These are phyloP conservation scores for Dissophora globulifera DNA, from an alignment of 192 early-diverging fungal genomes.

Conservation along the genomic window DNA sequence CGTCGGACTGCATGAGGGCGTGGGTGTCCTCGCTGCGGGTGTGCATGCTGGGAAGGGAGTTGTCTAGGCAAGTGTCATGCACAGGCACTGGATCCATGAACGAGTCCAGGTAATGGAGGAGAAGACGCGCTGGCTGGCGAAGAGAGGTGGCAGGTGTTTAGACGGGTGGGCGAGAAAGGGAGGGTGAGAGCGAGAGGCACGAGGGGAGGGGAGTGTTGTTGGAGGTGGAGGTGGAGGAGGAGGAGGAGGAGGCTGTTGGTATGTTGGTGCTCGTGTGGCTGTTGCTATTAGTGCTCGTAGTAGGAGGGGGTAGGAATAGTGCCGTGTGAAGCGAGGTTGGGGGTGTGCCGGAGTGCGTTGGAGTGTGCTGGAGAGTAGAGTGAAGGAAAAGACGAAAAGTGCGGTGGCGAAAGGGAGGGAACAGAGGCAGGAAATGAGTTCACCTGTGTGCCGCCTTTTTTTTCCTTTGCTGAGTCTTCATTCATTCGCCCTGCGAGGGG, in stretches of 20 bases:
- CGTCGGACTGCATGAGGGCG: background rate
- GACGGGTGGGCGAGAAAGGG: background rate
- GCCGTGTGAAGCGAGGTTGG: too few species aligned
- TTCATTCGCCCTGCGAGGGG: background rate
- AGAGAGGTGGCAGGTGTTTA: background rate
- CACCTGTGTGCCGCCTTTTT: too few species aligned
- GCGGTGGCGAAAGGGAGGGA: background rate
- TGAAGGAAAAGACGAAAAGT: background rate
- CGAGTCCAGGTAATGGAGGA: background rate
- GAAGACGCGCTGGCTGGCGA: background rate
- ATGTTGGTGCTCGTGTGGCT: too few species aligned
- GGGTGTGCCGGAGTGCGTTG: too few species aligned
- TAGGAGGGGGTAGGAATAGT: too few species aligned
- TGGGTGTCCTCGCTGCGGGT: conserved; percentile 6
- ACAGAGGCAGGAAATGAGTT: too few species aligned
- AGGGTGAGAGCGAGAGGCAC: background rate
- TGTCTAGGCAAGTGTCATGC: conserved; percentile 4
- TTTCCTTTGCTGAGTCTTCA: too few species aligned
- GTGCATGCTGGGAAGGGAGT: conserved; percentile 1
- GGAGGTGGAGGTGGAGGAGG: background rate
- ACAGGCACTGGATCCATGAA: conserved; percentile 1
- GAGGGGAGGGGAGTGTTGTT: background rate
- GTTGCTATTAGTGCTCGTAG: too few species aligned
- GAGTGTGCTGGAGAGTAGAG: too few species aligned
- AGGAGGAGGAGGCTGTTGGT: background rate